Conservation (phyloP, 2,329 filamentous ascomycete species). For the Cladosporium sp. region DNA sequence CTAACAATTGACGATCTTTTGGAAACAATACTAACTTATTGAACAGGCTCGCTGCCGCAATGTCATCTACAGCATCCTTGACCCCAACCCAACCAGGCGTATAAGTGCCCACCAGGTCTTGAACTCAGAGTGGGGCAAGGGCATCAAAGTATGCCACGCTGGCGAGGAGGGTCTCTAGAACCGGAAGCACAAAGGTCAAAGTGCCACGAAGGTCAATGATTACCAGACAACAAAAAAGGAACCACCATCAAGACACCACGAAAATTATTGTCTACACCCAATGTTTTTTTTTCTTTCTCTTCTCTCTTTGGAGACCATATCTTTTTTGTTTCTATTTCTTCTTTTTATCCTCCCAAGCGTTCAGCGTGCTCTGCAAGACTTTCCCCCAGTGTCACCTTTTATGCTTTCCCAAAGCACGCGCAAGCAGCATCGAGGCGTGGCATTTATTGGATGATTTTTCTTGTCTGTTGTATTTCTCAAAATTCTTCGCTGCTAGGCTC, state of each 20-base stretch:
- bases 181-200: background rate
- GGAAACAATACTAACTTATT: conserved; percentile 16
- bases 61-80: conserved; percentile 96
- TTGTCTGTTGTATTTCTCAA: background rate
- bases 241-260: background rate
- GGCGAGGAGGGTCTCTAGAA: conserved; percentile 88
- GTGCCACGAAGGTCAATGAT: background rate
- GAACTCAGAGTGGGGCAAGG: conserved; percentile 97
- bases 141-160: conserved; percentile 94
- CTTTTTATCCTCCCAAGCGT: background rate
- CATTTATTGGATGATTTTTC: background rate
- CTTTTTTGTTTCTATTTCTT: background rate
- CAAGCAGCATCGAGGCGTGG: conserved; percentile 1
- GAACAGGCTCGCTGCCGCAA: conserved; percentile 88
- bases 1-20: background rate
- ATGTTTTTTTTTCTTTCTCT: background rate
- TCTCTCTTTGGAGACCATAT: too few species aligned
- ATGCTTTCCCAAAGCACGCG: background rate
- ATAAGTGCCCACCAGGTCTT: conserved; percentile 95
- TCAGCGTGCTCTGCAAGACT: conserved; percentile 4
- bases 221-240: background rate
- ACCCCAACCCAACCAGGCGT: conserved; percentile 85
- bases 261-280: conserved; percentile 3
- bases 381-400: background rate
- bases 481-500: background rate